A percentile compares a stretch with the other conserved stretches of the same genome.
These are phyloP conservation scores for Cavenderia fasciculata DNA, from an alignment of 78 protist species.

Conservation along the genomic window DNA sequence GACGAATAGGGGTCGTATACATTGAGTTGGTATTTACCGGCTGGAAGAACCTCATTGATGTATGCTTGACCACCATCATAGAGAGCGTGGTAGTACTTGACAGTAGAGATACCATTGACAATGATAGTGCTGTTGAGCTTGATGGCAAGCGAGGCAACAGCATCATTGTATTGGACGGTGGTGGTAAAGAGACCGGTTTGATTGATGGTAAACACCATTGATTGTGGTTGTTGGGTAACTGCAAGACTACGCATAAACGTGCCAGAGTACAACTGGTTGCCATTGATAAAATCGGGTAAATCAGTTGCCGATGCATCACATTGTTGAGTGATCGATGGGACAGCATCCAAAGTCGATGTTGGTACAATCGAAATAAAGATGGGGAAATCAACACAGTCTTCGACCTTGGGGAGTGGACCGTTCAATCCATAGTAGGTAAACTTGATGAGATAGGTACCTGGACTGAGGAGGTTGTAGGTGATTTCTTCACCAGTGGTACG, in stretches of 20 bases:
- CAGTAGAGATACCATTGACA: not conserved
- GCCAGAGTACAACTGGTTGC: not conserved
- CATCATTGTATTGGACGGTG: slow-evolving; percentile 23
- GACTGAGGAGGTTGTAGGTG: not conserved
- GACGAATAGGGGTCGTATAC: slow-evolving; percentile 30
- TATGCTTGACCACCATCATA: slow-evolving; percentile 47
- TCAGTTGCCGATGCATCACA: not conserved
- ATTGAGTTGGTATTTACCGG: not conserved
- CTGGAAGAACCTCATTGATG: slow-evolving; percentile 32
- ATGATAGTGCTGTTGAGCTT: slow-evolving; percentile 2
- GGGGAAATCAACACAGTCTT: slow-evolving; percentile 30
- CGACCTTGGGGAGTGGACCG: slow-evolving; percentile 43
- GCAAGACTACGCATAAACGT: not conserved
- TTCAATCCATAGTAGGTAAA: slow-evolving; percentile 29
- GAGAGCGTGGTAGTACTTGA: not conserved
- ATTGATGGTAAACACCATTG: not conserved
- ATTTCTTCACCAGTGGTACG: slow-evolving; percentile 1
- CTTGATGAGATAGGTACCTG: slow-evolving; percentile 7
- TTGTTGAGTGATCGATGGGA: not conserved
- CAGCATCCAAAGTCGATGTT: not conserved
- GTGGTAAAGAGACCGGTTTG: not conserved
- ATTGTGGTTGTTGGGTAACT: not conserved
- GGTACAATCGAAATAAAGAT: slow-evolving; percentile 2
- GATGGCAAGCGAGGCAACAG: slow-evolving; percentile 23
- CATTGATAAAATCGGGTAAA: not conserved